A percentile compares a stretch with the other conserved stretches of the same genome.
Evolutionary conservation across 164 flowering plant species (phyloP).

Genomic region (Malania oleifera): DNA sequence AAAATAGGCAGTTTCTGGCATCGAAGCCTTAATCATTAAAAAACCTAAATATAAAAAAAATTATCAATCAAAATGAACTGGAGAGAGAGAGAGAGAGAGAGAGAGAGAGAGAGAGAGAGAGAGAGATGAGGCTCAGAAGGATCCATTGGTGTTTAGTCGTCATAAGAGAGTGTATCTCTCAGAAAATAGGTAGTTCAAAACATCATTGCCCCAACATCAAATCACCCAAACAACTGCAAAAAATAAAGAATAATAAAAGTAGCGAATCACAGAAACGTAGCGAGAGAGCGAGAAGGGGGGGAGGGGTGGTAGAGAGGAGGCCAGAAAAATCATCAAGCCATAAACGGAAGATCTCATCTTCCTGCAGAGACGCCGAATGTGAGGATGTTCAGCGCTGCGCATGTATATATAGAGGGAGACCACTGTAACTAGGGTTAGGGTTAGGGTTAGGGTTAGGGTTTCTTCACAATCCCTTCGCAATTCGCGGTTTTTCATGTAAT

Average conservation of each 20-base stretch:
- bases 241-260: not conserved
- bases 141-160: conserved; percentile 75
- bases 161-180: conserved; percentile 38
- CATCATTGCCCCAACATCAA: conserved; percentile 46
- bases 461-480: not conserved
- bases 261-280: too few species aligned
- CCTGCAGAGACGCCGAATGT: too few species aligned
- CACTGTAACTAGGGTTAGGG: conserved; percentile 19
- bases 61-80: too few species aligned
- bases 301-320: not conserved
- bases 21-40: not conserved
- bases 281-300: not conserved
- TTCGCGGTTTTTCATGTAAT: too few species aligned
- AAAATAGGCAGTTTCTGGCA: not conserved
- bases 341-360: too few species aligned
- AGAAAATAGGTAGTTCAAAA: conserved; percentile 66
- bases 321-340: not conserved
- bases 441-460: conserved; percentile 25
- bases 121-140: conserved; percentile 70
- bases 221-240: not conserved
- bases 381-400: not conserved
- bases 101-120: too few species aligned
- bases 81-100: too few species aligned
- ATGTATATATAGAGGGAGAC: conserved; percentile 2
- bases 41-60: too few species aligned